A percentile compares a stretch with the other conserved stretches of the same genome.
Conservation (phyloP, 805 yeast species). For the Yamadazyma ubonensis region DNA sequence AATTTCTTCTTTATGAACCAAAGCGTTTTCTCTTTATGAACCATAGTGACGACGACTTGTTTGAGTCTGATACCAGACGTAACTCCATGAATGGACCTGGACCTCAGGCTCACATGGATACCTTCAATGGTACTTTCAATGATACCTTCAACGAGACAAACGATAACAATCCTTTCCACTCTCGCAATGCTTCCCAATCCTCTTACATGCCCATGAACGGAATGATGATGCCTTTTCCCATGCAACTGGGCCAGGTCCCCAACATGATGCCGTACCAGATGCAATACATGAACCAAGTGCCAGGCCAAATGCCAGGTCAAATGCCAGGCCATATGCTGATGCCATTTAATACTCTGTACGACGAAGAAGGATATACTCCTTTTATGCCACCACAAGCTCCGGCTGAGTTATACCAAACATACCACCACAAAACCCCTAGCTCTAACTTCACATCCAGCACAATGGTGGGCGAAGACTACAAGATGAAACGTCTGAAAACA, state of each 20-base stretch:
- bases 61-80: slow-evolving; percentile 10
- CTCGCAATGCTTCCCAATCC: too few species aligned
- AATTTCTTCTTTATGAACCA: slow-evolving; percentile 3
- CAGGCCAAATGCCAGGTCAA: too few species aligned
- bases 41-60: slow-evolving; percentile 15
- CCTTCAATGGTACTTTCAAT: not conserved
- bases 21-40: slow-evolving; percentile 6
- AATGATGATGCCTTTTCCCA: slow-evolving; percentile 4
- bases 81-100: slow-evolving; percentile 6
- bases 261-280: too few species aligned
- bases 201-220: slow-evolving; percentile 1
- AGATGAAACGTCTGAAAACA: slow-evolving; percentile 19
- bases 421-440: slow-evolving; percentile 10
- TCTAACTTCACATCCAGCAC: slow-evolving; percentile 15
- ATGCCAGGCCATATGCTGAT: too few species aligned
- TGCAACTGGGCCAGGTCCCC: not conserved
- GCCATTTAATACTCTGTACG: not conserved
- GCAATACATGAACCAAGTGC: too few species aligned
- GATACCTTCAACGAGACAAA: too few species aligned
- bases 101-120: too few species aligned
- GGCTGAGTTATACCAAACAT: slow-evolving; percentile 8
- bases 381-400: slow-evolving; percentile 14
- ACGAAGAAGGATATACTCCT: slow-evolving; percentile 3
- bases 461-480: slow-evolving; percentile 13
- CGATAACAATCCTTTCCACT: too few species aligned